Percentiles rank a stretch among this genome's conserved stretches.
These are phyloP conservation scores for Solanum hybrid DNA, from an alignment of 305 asterid species.

Conservation along the genomic window DNA sequence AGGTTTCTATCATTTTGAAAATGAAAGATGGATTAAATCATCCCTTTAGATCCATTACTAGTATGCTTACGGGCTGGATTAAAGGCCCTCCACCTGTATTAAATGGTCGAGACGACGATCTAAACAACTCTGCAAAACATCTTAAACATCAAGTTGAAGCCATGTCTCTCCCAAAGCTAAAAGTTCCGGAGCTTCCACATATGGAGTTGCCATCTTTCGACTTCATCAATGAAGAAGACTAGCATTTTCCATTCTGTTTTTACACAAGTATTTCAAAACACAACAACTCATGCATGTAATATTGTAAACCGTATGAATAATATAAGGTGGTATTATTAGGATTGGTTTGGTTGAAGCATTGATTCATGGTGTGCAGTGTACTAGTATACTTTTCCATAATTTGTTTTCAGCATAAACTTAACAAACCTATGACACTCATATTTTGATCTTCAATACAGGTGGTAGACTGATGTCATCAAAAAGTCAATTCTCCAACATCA, in stretches of 20 bases:
- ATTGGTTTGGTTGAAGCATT: neutral
- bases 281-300: neutral
- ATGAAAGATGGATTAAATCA: conserved; percentile 47
- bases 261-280: neutral
- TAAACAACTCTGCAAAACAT: conserved; percentile 6
- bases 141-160: conserved; percentile 16
- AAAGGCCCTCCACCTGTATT: neutral
- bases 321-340: neutral
- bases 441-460: neutral
- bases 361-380: neutral
- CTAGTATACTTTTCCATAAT: neutral
- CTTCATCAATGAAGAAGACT: conserved; percentile 17
- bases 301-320: neutral
- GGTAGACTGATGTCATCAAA: neutral
- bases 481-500: neutral
- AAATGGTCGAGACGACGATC: conserved; percentile 8
- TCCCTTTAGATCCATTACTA: conserved; percentile 40
- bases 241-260: neutral
- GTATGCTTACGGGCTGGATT: conserved; percentile 19
- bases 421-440: neutral
- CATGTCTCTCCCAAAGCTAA: conserved; percentile 30
- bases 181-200: conserved; percentile 28
- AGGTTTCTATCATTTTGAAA: conserved; percentile 50
- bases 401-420: neutral
- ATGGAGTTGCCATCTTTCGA: conserved; percentile 33